phyloP scores from a whole-genome alignment of 345 rosid species.

The Microthlaspi erraticum region DNA sequence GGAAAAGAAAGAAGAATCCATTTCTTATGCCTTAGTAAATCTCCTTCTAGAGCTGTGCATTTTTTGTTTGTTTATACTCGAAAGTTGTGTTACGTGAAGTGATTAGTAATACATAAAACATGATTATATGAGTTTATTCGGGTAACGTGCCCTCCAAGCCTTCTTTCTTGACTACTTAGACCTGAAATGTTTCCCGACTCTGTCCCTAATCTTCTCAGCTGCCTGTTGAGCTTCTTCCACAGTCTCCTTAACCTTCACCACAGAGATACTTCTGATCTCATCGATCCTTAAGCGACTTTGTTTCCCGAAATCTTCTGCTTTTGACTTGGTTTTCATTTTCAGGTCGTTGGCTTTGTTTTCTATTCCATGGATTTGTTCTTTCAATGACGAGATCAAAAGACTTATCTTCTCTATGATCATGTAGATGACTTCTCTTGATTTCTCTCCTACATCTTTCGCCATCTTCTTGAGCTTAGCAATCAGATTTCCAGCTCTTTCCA shows the following conservation, averaged over 20 bases:
- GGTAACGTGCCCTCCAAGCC: too few species aligned
- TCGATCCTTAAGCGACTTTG: conserved; percentile 27
- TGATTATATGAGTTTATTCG: too few species aligned
- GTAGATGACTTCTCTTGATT: conserved; percentile 58
- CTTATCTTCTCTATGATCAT: conserved; percentile 56
- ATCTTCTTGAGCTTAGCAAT: conserved; percentile 64
- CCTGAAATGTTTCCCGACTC: conserved; percentile 65
- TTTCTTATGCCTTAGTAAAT: too few species aligned
- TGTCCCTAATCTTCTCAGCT: conserved; percentile 63
- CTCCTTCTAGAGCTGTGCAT: too few species aligned
- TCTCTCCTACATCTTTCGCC: conserved; percentile 57
- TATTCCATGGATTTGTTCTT: conserved; percentile 48
- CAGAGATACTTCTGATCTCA: conserved; percentile 45
- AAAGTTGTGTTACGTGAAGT: too few species aligned
- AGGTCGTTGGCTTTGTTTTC: conserved; percentile 44
- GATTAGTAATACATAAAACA: too few species aligned
- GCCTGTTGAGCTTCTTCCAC: conserved; percentile 57
- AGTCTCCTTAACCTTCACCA: conserved; percentile 49
- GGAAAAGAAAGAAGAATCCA: too few species aligned
- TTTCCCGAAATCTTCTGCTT: conserved; percentile 45
- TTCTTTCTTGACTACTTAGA: conserved; percentile 31
- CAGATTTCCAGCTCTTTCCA: conserved; percentile 58
- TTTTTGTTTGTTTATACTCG: too few species aligned
- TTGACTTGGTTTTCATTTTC: conserved; percentile 28
- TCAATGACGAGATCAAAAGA: conserved; percentile 51